phyloP scores from a whole-genome alignment of 495 filamentous ascomycete genomes.

The Durotheca rogersii region DNA sequence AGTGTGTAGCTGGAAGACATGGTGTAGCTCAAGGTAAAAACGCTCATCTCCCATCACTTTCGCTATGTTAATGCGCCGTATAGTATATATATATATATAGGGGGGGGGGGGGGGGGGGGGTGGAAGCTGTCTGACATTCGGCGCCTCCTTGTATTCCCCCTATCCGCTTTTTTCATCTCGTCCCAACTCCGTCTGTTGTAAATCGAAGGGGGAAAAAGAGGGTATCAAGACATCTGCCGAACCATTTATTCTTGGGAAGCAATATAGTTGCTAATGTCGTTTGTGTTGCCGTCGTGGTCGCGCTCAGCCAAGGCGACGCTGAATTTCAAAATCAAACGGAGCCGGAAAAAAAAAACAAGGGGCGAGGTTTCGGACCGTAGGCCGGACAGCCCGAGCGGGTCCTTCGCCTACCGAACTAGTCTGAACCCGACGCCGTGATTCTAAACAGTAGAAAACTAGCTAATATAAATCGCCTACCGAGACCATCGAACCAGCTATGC shows the following conservation, averaged over 20 bases:
- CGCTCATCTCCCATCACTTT: constrained; percentile 2
- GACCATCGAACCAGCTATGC: not conserved
- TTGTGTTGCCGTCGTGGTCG: not conserved
- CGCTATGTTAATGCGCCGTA: constrained; percentile 4
- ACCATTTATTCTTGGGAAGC: constrained; percentile 21
- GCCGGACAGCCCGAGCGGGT: too few relatives aligned
- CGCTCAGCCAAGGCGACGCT: not conserved
- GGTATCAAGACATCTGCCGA: constrained; percentile 25
- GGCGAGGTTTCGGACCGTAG: too few relatives aligned
- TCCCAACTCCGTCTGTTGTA: constrained; percentile 17
- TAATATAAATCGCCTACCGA: not conserved
- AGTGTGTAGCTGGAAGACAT: too few relatives aligned
- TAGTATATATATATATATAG: too few relatives aligned
- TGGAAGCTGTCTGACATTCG: not conserved
- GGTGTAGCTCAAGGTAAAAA: not conserved
- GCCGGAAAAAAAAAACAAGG: not conserved
- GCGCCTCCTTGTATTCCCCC: constrained; percentile 9
- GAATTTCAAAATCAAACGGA: constrained; percentile 9
- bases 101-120: too few relatives aligned
- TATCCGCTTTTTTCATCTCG: constrained; percentile 1
- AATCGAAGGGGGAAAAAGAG: constrained; percentile 12
- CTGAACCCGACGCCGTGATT: not conserved
- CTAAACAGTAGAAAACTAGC: constrained; percentile 3
- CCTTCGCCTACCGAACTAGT: too few relatives aligned
- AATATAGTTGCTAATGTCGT: constrained; percentile 2